Percentiles rank a stretch among this genome's conserved stretches.
phyloP scores from a whole-genome alignment of 2,329 filamentous ascomycete genomes.

The Metarhizium brunneum region DNA sequence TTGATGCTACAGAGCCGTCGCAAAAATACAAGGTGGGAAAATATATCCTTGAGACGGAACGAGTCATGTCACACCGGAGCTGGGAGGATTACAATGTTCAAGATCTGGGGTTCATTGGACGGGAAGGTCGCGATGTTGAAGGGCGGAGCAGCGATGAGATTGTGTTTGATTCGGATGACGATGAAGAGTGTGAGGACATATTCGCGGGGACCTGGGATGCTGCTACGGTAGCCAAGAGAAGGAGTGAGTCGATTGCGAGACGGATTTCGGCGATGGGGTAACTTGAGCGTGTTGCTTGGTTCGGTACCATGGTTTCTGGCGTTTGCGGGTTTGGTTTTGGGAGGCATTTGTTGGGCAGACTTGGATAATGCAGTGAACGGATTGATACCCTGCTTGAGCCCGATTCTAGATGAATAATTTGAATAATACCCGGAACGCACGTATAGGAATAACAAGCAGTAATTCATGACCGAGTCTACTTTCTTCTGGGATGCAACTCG shows the following conservation, averaged over 20 bases:
- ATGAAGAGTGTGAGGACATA: constrained; percentile 58
- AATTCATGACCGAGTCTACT: no score
- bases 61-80: constrained; percentile 39
- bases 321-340: not conserved
- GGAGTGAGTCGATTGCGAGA: constrained; percentile 27
- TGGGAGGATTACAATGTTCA: constrained; percentile 35
- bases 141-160: constrained; percentile 23
- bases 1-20: constrained; percentile 47
- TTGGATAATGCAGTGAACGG: not conserved
- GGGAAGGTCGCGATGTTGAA: constrained; percentile 4
- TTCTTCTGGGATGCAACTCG: no score
- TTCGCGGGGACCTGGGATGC: constrained; percentile 55
- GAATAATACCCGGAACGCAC: not conserved
- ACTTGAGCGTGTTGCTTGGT: not conserved
- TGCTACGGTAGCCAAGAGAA: constrained; percentile 37
- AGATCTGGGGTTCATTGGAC: constrained; percentile 4
- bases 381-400: not conserved
- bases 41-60: constrained; percentile 55
- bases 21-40: constrained; percentile 63
- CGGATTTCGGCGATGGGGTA: constrained; percentile 1
- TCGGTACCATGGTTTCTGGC: not conserved
- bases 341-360: not conserved
- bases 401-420: not conserved
- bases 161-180: constrained; percentile 53
- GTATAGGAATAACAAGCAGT: not conserved